These are phyloP conservation scores for Colletotrichum abscissum DNA, from an alignment of 2,329 filamentous ascomycete genomes.

Conservation along the genomic window DNA sequence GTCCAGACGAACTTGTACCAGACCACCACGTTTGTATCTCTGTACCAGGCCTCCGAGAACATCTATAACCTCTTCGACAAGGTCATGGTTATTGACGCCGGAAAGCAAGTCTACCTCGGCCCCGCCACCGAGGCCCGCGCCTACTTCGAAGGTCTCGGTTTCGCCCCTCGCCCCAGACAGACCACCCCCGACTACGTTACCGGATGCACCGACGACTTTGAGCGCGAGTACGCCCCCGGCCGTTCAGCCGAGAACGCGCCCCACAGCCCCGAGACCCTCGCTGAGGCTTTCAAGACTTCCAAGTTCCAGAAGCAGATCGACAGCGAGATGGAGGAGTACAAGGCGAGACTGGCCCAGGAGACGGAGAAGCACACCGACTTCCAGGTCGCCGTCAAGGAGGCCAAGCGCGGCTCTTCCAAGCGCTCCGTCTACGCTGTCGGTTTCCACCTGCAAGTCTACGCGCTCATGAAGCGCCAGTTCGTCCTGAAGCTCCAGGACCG, in stretches of 20 bases:
- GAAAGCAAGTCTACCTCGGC: slow-evolving; percentile 81
- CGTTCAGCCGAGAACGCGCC: slow-evolving; percentile 75
- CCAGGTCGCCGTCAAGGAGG: slow-evolving; percentile 77
- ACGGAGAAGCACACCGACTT: slow-evolving; percentile 81
- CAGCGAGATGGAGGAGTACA: slow-evolving; percentile 77
- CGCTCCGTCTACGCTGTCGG: slow-evolving; percentile 86
- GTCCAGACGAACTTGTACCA: slow-evolving; percentile 87
- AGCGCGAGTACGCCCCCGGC: slow-evolving; percentile 79
- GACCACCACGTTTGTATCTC: slow-evolving; percentile 84
- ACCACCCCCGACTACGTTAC: slow-evolving; percentile 87
- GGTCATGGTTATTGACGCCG: slow-evolving; percentile 82
- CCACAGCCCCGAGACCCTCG: slow-evolving; percentile 73
- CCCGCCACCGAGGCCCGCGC: slow-evolving; percentile 72
- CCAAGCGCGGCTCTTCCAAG: slow-evolving; percentile 80
- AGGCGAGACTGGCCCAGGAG: slow-evolving; percentile 70
- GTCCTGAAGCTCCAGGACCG: slow-evolving; percentile 88
- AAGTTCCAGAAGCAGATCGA: slow-evolving; percentile 65
- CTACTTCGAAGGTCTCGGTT: slow-evolving; percentile 84
- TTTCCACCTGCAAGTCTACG: slow-evolving; percentile 86
- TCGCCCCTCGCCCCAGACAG: slow-evolving; percentile 78
- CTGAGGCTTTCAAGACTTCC: slow-evolving; percentile 77
- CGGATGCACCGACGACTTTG: slow-evolving; percentile 85
- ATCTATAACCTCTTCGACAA: slow-evolving; percentile 87
- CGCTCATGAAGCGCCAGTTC: slow-evolving; percentile 85
- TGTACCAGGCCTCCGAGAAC: slow-evolving; percentile 88